Percentiles rank a stretch among this genome's conserved stretches.
Conservation (phyloP, 2,329 filamentous ascomycete genomes). For the Aspergillus costaricaensis region DNA sequence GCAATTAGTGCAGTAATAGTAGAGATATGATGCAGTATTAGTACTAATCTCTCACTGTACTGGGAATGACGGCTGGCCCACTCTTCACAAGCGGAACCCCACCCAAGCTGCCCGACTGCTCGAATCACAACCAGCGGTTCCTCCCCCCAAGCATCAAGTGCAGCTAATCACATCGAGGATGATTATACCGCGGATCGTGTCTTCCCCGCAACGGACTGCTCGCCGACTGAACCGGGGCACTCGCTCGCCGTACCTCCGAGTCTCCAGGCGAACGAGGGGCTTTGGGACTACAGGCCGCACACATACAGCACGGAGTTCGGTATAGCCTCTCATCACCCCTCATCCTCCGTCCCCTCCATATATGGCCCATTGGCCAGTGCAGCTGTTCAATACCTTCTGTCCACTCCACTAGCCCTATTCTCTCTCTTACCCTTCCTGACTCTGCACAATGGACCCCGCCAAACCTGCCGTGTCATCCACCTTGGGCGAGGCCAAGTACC, state of each 20-base stretch:
- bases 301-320: constrained; percentile 3
- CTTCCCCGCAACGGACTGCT: constrained; percentile 22
- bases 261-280: constrained; percentile 17
- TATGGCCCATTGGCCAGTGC: constrained; percentile 20
- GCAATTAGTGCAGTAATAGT: neutral
- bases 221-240: constrained; percentile 26
- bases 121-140: neutral
- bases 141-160: neutral
- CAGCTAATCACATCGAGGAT: constrained; percentile 5
- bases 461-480: constrained; percentile 26
- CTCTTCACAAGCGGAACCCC: neutral
- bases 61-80: neutral
- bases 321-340: constrained; percentile 17
- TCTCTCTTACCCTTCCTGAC: constrained; percentile 1
- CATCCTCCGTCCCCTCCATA: constrained; percentile 19
- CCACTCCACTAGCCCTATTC: neutral
- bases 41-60: neutral
- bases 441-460: constrained; percentile 26
- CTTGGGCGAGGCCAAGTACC: constrained; percentile 53
- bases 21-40: neutral
- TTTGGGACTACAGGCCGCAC: constrained; percentile 22
- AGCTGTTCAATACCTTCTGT: neutral
- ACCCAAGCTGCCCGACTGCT: neutral
- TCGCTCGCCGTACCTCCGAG: constrained; percentile 26
- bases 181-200: constrained; percentile 9